phyloP scores from a whole-genome alignment of 2,329 filamentous ascomycete species.

The Fusarium austroafricanum region DNA sequence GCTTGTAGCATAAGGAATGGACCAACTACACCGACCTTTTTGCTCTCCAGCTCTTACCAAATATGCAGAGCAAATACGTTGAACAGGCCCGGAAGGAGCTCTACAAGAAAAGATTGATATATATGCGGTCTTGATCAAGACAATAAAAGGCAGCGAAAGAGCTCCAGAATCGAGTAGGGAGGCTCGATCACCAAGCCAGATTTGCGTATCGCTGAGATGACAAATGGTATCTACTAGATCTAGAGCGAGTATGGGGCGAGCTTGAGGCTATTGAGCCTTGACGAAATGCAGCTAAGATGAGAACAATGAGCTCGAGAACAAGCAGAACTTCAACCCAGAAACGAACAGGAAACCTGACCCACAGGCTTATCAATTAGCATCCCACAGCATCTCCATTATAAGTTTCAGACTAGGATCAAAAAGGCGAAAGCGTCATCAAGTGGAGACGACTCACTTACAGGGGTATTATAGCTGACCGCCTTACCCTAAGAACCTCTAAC shows the following conservation, averaged over 20 bases:
- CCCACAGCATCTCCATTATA: no score
- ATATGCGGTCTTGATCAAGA: conserved; percentile 21
- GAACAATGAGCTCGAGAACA: not conserved
- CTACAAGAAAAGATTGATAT: conserved; percentile 17
- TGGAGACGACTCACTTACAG: no score
- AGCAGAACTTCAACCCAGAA: no score
- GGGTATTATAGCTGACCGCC: no score
- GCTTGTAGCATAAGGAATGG: no score
- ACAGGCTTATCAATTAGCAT: no score
- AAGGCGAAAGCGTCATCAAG: no score
- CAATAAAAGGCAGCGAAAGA: conserved; percentile 4
- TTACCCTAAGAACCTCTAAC: no score
- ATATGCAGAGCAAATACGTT: not conserved
- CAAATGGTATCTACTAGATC: not conserved
- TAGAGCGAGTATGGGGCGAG: not conserved
- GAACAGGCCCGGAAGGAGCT: not conserved
- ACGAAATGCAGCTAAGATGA: no score
- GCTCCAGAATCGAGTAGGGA: conserved; percentile 1
- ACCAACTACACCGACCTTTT: no score
- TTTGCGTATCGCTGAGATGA: conserved; percentile 6
- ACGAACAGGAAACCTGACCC: no score
- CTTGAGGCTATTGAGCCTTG: not conserved
- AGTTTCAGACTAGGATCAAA: no score
- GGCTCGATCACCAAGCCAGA: conserved; percentile 17
- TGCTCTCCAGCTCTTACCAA: conserved; percentile 4